Evolutionary conservation across 176 grass and related monocot genomes (phyloP).

Genomic region (Aechmea fasciata): DNA sequence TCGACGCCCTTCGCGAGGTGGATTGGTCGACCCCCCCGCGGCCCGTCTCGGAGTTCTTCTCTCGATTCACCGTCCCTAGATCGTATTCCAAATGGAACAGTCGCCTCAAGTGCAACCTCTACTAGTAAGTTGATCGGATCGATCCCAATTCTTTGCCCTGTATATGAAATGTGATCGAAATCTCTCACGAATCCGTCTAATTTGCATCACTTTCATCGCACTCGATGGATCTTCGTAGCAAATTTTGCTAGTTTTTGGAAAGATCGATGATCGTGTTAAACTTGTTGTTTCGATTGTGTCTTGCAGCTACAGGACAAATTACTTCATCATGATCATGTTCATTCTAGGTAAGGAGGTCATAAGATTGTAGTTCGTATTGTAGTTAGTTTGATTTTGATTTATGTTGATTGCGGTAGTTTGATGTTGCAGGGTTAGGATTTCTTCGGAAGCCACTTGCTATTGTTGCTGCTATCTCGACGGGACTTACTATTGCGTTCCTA

Average conservation of each 20-base stretch:
- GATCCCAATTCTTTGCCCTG: neutral
- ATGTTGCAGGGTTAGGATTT: slow-evolving; percentile 58
- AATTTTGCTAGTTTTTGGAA: neutral
- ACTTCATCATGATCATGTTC: slow-evolving; percentile 10
- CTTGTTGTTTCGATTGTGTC: slow-evolving; percentile 6
- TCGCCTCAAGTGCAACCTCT: slow-evolving; percentile 99
- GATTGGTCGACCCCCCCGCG: slow-evolving; percentile 95
- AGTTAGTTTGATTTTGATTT: slow-evolving; percentile 10
- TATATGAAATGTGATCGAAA: slow-evolving; percentile 1
- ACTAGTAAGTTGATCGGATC: slow-evolving; percentile 63
- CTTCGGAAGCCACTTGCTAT: slow-evolving; percentile 84
- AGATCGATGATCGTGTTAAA: neutral
- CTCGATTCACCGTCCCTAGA: slow-evolving; percentile 86
- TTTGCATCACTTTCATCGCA: neutral
- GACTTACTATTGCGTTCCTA: slow-evolving; percentile 69
- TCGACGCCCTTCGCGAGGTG: slow-evolving; percentile 91
- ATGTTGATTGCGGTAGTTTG: slow-evolving; percentile 5
- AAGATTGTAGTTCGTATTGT: neutral
- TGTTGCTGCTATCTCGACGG: slow-evolving; percentile 76
- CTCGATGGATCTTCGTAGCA: neutral
- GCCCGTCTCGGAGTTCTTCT: slow-evolving; percentile 90
- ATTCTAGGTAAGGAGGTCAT: slow-evolving; percentile 17
- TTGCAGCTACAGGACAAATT: slow-evolving; percentile 78
- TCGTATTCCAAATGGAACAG: slow-evolving; percentile 99
- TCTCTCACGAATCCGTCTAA: neutral